Evolutionary conservation across 139 green algal species (phyloP).

Genomic region (Chlorella sp.): DNA sequence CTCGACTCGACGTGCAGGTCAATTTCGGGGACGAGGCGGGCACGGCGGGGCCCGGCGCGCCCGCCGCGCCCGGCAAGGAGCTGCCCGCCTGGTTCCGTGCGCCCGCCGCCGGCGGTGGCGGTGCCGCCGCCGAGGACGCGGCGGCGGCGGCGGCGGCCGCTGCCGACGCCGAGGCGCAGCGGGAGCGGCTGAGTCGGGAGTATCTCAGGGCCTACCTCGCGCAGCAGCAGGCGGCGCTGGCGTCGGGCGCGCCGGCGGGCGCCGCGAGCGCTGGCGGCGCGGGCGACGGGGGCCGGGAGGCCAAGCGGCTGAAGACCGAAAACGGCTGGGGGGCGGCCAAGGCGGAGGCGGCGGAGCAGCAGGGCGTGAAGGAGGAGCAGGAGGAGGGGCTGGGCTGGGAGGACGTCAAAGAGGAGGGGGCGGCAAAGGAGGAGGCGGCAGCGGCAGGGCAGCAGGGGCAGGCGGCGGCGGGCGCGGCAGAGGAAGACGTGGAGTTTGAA

Average conservation of each 20-base stretch:
- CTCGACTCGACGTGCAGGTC: background rate
- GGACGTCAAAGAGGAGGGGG: constrained; percentile 9
- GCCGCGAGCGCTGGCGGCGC: too few relatives aligned
- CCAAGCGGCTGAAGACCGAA: constrained; percentile 20
- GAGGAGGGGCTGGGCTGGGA: background rate
- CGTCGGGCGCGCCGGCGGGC: background rate
- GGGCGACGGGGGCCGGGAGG: background rate
- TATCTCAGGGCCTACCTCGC: background rate
- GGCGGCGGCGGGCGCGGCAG: too few relatives aligned
- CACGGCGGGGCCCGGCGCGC: constrained; percentile 4
- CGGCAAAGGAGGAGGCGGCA: background rate
- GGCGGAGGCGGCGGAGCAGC: background rate
- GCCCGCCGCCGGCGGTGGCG: constrained; percentile 11
- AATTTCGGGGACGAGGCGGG: background rate
- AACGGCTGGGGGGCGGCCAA: constrained; percentile 7
- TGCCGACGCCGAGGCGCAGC: background rate
- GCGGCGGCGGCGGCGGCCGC: background rate
- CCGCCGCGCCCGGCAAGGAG: constrained; percentile 33
- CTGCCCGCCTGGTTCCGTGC: constrained; percentile 40
- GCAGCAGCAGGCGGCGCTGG: background rate
- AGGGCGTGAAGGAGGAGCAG: constrained; percentile 11
- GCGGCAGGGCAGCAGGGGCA: background rate
- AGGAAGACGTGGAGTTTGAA: too few relatives aligned
- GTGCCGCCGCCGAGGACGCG: background rate
- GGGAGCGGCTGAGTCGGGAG: background rate